Evolutionary conservation across 1,284 basidiomycete genomes (phyloP), one percentile per base, ranked within the genome.

Genomic region (Mycosarcoma mackinlayi): DNA sequence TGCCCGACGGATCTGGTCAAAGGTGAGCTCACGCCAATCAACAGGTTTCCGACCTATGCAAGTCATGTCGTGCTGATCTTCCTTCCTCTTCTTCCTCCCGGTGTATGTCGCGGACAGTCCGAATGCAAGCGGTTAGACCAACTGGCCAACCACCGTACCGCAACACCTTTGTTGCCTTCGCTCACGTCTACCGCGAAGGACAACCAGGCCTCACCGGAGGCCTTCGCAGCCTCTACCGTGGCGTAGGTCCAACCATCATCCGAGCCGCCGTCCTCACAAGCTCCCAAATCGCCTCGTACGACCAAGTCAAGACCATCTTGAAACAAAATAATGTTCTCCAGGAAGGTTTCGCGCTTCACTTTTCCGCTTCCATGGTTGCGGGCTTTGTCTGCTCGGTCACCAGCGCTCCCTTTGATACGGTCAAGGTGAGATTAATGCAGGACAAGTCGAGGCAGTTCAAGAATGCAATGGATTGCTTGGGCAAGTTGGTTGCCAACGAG

Each of bases 401-500:
- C 4, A 67, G 61, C 30, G 67, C 69, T 11, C 76, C 76, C 1
- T 70, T 78, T 19, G 76, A 78, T 35, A 66, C 65, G 18, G 59
- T 78, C 53, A 78, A 78, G 42, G 66, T 75, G 1, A 40, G 76
- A 10, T 13, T 78, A 23, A 78, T 78, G 76, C 66, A 76, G 51
- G 68, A 73, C 49, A 66, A 65, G 23, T 24, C 37, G 25, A 48
- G 63, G 30, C 37, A 69, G 34, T 65, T 66, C 57, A 59, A 46
- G 21, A 70, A 56, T 16, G 68, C 76, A 3, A 48, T 74, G 5
- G 66, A 74, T 27, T 70, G 66, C 44, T n/a, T 75, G 10, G 59
- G 40, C 23, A 68, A 66, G 33, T 49, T 78, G 9, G 35, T 76
- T 11, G 38, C 52, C 1, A 73, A 74, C 31, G 76, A 78, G 47